phyloP scores from a whole-genome alignment of 192 early-diverging fungal genomes.

The Umbelopsis vinacea region DNA sequence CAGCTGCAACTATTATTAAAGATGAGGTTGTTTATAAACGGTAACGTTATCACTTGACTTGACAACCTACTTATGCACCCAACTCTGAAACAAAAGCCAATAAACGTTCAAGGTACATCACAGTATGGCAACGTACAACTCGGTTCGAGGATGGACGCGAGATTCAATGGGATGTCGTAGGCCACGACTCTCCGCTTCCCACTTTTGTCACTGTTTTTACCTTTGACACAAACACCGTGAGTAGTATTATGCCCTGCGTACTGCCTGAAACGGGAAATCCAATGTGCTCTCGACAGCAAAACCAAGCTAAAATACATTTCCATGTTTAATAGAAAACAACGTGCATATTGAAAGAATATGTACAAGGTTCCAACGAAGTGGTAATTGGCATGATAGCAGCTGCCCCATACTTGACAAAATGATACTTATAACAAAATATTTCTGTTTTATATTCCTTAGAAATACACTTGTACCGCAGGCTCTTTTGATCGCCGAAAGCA shows the following conservation, averaged over 20 bases:
- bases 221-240: constrained; percentile 51
- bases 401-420: neutral
- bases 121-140: constrained; percentile 43
- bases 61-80: neutral
- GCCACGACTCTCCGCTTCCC: constrained; percentile 50
- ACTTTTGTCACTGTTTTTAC: constrained; percentile 55
- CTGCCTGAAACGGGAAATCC: neutral
- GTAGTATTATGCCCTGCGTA: neutral
- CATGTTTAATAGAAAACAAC: constrained; percentile 54
- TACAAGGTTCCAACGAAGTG: constrained; percentile 62
- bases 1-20: constrained; percentile 40
- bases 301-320: neutral
- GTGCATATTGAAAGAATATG: constrained; percentile 57
- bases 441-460: constrained; percentile 27
- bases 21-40: constrained; percentile 51
- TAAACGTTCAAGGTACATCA: constrained; percentile 36
- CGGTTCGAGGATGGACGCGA: constrained; percentile 53
- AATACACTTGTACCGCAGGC: constrained; percentile 63
- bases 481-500: constrained; percentile 59
- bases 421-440: neutral
- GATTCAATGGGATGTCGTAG: constrained; percentile 59
- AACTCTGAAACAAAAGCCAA: neutral
- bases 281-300: neutral
- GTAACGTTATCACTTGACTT: constrained; percentile 31
- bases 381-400: constrained; percentile 29